Percentiles rank a stretch among this genome's conserved stretches.
Conservation (phyloP, 495 filamentous ascomycete genomes). For the Aspergillus sclerotiicarbonarius region DNA sequence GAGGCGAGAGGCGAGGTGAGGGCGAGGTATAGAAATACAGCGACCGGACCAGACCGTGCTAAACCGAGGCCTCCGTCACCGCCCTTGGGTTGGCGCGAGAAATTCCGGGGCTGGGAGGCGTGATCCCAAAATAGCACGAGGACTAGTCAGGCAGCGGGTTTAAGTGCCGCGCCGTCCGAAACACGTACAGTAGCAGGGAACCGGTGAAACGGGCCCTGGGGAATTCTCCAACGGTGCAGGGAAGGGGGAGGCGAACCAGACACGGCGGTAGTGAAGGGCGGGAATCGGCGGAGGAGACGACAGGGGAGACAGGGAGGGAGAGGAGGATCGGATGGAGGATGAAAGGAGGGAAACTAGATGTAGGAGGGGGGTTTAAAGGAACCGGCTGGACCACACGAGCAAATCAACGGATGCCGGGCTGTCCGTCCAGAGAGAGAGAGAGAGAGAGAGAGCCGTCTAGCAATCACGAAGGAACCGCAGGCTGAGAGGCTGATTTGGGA, state of each 20-base stretch:
- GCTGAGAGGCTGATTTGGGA: slow-evolving; percentile 4
- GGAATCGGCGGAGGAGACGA: slow-evolving; percentile 10
- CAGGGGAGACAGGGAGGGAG: slow-evolving; percentile 1
- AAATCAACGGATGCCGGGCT: slow-evolving; percentile 1
- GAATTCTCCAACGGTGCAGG: neutral
- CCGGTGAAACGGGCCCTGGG: slow-evolving; percentile 4
- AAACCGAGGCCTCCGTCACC: slow-evolving; percentile 32
- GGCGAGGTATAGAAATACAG: slow-evolving; percentile 3
- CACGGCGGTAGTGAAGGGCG: slow-evolving; percentile 2
- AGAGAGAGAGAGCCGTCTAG: too few relatives aligned
- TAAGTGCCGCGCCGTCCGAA: slow-evolving; percentile 22
- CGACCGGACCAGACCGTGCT: slow-evolving; percentile 6
- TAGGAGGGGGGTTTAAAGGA: slow-evolving; percentile 12
- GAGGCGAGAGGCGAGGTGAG: slow-evolving; percentile 8
- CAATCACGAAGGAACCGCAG: too few relatives aligned
- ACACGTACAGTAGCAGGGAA: slow-evolving; percentile 11
- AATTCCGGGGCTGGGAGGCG: slow-evolving; percentile 37
- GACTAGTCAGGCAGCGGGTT: slow-evolving; percentile 20
- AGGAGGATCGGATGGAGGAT: slow-evolving; percentile 4
- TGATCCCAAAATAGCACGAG: slow-evolving; percentile 39
- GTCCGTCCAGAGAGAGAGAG: too few relatives aligned
- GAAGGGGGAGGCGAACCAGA: neutral
- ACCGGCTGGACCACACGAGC: slow-evolving; percentile 4
- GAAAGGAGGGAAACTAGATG: slow-evolving; percentile 11
- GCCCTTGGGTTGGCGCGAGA: slow-evolving; percentile 31